These are phyloP conservation scores for Penicillium samsonianum DNA, from an alignment of 495 filamentous ascomycete genomes.

Conservation along the genomic window DNA sequence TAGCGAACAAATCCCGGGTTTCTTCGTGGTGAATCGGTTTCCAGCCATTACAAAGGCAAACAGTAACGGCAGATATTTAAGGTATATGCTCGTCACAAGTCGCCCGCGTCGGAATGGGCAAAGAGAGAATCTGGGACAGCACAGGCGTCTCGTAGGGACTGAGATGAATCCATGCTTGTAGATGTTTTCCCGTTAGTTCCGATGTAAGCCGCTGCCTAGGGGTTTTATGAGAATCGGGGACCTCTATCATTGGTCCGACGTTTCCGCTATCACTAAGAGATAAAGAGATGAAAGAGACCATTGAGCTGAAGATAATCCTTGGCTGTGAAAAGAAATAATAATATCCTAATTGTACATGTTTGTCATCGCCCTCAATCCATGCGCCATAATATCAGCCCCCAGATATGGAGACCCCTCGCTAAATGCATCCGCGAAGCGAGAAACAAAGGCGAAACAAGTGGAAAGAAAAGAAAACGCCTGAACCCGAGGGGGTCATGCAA, in stretches of 20 bases:
- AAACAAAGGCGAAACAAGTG: conserved; percentile 1
- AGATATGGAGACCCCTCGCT: conserved; percentile 1
- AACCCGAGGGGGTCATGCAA: conserved; percentile 4
- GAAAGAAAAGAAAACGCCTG: conserved; percentile 2
- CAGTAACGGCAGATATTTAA: no score
- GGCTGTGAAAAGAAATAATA: neutral
- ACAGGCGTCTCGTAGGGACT: neutral
- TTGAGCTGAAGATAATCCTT: conserved; percentile 1
- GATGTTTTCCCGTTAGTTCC: neutral
- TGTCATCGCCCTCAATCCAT: neutral
- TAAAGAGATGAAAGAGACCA: neutral
- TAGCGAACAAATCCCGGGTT: no score
- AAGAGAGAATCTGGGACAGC: neutral
- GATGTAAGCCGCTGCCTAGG: neutral
- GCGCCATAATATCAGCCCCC: conserved; percentile 4
- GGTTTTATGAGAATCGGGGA: neutral
- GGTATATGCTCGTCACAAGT: no score
- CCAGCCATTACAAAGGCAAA: no score
- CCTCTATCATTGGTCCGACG: neutral
- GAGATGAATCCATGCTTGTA: neutral
- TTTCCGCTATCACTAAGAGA: neutral
- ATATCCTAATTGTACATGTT: conserved; percentile 11
- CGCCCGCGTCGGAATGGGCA: neutral
- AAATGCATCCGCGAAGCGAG: conserved; percentile 5
- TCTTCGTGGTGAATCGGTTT: no score